Conservation (phyloP, 495 filamentous ascomycete genomes). For the Aspergillus campestris region DNA sequence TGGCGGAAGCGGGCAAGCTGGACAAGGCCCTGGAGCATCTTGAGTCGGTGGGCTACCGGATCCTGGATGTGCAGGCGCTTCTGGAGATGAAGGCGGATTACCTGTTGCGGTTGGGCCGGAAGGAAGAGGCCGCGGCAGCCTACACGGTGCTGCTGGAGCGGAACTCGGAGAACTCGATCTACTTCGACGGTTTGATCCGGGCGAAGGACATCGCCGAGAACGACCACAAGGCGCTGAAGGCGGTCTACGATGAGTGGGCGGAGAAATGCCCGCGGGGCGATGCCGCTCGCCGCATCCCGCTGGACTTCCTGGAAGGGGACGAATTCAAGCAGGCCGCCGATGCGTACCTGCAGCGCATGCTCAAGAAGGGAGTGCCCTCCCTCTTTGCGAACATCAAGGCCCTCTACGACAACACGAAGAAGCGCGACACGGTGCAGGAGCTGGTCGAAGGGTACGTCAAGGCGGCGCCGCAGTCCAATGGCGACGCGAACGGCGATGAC, state of each 20-base stretch:
- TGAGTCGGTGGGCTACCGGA: slow-evolving; percentile 63
- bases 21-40: slow-evolving; percentile 81
- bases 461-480: slow-evolving; percentile 33
- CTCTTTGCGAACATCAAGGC: slow-evolving; percentile 94
- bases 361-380: slow-evolving; percentile 93
- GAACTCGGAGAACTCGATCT: slow-evolving; percentile 78
- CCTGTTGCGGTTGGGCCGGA: slow-evolving; percentile 65
- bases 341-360: slow-evolving; percentile 73
- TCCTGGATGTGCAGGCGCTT: slow-evolving; percentile 77
- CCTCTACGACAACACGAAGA: slow-evolving; percentile 67
- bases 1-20: slow-evolving; percentile 75
- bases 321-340: slow-evolving; percentile 74
- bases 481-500: slow-evolving; percentile 44
- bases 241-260: slow-evolving; percentile 74
- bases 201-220: slow-evolving; percentile 53
- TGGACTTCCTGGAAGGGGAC: slow-evolving; percentile 83
- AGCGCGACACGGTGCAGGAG: slow-evolving; percentile 64
- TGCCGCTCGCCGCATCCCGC: slow-evolving; percentile 74
- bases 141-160: slow-evolving; percentile 74
- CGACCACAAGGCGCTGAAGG: slow-evolving; percentile 55
- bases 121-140: slow-evolving; percentile 72
- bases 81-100: slow-evolving; percentile 86
- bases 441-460: slow-evolving; percentile 71
- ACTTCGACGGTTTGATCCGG: slow-evolving; percentile 70
- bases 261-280: slow-evolving; percentile 74